phyloP scores from a whole-genome alignment of 371 early-diverging fungal genomes.

The Apophysomyces elegans region DNA sequence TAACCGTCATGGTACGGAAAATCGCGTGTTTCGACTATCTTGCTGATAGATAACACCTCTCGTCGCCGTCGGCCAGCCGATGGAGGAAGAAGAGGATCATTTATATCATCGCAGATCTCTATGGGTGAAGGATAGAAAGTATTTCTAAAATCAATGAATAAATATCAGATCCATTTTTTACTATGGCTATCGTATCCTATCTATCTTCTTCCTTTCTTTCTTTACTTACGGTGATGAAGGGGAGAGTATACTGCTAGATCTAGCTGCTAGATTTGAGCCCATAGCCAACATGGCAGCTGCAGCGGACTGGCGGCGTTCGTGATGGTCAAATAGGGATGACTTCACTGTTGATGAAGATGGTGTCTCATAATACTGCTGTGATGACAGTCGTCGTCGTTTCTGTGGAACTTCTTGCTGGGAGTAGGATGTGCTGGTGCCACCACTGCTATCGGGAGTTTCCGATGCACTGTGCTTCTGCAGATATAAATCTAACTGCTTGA shows the following conservation, averaged over 20 bases:
- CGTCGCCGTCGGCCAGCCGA: slow-evolving; percentile 56
- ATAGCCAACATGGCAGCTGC: slow-evolving; percentile 5
- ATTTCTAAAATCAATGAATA: not conserved
- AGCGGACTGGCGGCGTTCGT: not conserved
- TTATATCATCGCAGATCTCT: slow-evolving; percentile 13
- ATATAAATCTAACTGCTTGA: slow-evolving; percentile 52
- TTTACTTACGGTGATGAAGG: slow-evolving; percentile 1
- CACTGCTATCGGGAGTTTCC: slow-evolving; percentile 8
- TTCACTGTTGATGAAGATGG: not conserved
- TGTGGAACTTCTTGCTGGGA: slow-evolving; percentile 1
- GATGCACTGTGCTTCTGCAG: slow-evolving; percentile 4
- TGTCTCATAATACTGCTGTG: not conserved
- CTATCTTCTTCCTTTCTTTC: not conserved
- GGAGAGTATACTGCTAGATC: not conserved
- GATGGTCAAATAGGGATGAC: not conserved
- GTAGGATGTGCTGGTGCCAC: slow-evolving; percentile 7
- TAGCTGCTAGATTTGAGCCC: not conserved
- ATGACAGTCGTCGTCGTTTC: not conserved
- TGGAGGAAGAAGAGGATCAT: slow-evolving; percentile 18
- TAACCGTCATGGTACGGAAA: slow-evolving; percentile 53
- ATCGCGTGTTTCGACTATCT: slow-evolving; percentile 60
- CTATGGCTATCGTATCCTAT: no score
- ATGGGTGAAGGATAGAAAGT: not conserved
- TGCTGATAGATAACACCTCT: slow-evolving; percentile 65
- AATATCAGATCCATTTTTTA: no score